Conservation (phyloP, 495 filamentous ascomycete genomes). For the Penicillium taxi region DNA sequence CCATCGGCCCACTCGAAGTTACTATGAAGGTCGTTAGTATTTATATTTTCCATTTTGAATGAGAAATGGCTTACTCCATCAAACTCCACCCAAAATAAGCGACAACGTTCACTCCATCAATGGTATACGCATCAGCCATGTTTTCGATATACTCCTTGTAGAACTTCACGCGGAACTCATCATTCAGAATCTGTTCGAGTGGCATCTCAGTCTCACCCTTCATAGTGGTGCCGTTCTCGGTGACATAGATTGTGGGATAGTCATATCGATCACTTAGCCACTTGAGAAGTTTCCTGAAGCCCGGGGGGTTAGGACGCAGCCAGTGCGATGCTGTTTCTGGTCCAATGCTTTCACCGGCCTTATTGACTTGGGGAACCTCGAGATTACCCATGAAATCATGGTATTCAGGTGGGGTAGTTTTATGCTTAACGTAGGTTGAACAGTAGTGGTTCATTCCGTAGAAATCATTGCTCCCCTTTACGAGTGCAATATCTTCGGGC, state of each 20-base stretch:
- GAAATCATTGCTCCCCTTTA: constrained; percentile 42
- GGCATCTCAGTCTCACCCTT: constrained; percentile 39
- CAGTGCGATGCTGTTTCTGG: constrained; percentile 42
- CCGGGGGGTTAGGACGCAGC: constrained; percentile 34
- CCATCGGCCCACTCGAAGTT: constrained; percentile 41
- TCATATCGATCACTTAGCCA: constrained; percentile 38
- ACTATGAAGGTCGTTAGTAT: constrained; percentile 5
- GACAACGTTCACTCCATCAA: constrained; percentile 38
- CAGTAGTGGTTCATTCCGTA: constrained; percentile 49
- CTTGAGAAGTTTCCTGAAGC: constrained; percentile 38
- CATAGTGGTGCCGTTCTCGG: constrained; percentile 42
- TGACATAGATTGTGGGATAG: constrained; percentile 42
- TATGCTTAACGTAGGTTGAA: constrained; percentile 39
- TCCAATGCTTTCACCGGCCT: constrained; percentile 35
- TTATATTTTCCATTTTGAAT: neutral
- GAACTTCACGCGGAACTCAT: constrained; percentile 38
- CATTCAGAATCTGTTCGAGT: constrained; percentile 31
- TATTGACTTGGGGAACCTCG: constrained; percentile 35
- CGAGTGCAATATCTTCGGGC: constrained; percentile 30
- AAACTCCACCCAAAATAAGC: constrained; percentile 46
- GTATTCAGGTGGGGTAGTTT: constrained; percentile 26
- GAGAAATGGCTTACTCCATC: constrained; percentile 22
- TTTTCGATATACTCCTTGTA: constrained; percentile 38
- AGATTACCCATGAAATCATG: constrained; percentile 43
- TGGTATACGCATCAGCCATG: constrained; percentile 34